Conservation (phyloP, 1,284 basidiomycete genomes). For the Porogramme epimiltina region DNA sequence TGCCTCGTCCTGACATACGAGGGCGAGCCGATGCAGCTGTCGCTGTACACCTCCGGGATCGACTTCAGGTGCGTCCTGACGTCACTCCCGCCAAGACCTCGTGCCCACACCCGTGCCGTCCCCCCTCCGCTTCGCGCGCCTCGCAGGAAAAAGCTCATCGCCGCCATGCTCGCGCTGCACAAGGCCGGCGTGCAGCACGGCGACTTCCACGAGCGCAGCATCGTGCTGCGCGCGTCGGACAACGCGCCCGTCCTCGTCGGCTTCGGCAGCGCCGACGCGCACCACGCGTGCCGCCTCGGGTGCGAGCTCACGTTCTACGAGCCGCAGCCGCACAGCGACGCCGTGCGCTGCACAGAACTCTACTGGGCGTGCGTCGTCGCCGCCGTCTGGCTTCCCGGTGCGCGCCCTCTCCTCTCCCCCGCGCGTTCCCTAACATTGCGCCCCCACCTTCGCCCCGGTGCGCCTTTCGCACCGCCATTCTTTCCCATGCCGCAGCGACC, state of each 20-base stretch:
- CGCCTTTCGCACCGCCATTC: neutral
- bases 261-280: slow-evolving; percentile 7
- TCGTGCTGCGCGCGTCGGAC: slow-evolving; percentile 7
- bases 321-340: slow-evolving; percentile 8
- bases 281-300: slow-evolving; percentile 8
- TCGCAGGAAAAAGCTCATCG: slow-evolving; percentile 8
- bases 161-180: slow-evolving; percentile 6
- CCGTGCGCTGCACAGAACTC: slow-evolving; percentile 8
- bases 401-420: slow-evolving; percentile 1
- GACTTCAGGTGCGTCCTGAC: slow-evolving; percentile 11
- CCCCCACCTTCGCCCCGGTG: neutral
- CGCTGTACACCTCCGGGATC: slow-evolving; percentile 4
- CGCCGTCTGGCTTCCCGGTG: slow-evolving; percentile 14
- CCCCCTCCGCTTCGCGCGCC: neutral
- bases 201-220: slow-evolving; percentile 8
- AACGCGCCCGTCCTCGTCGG: slow-evolving; percentile 8
- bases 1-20: slow-evolving; percentile 10
- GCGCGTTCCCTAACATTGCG: slow-evolving; percentile 1
- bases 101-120: neutral
- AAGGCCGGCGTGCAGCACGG: slow-evolving; percentile 8
- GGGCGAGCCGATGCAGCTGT: slow-evolving; percentile 5
- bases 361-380: slow-evolving; percentile 10
- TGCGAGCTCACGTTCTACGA: slow-evolving; percentile 6
- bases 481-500: slow-evolving; percentile 2
- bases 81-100: neutral